A percentile compares a stretch with the other conserved stretches of the same genome.
Evolutionary conservation across 208 protist species (phyloP).

Genomic region (Trypanosoma platydactyli): DNA sequence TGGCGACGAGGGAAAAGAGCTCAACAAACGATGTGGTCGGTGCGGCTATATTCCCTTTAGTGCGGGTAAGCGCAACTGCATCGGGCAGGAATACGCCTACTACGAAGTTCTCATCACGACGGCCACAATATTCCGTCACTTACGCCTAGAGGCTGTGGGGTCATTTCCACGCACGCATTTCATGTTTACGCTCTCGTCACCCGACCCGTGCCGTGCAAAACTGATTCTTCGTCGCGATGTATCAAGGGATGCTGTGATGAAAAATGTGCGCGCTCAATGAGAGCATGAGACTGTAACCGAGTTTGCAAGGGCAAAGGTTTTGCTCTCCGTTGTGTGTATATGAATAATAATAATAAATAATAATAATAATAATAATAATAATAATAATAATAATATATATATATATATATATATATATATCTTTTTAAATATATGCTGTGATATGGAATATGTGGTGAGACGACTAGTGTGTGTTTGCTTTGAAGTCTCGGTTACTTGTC

Average conservation of each 20-base stretch:
- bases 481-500: too few species aligned
- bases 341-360: background rate
- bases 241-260: slow-evolving; percentile 15
- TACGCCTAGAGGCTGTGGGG: slow-evolving; percentile 38
- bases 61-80: slow-evolving; percentile 47
- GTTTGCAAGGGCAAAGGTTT: too few species aligned
- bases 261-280: slow-evolving; percentile 19
- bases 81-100: slow-evolving; percentile 51
- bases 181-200: slow-evolving; percentile 48
- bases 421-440: too few species aligned
- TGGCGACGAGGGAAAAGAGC: slow-evolving; percentile 33
- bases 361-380: background rate
- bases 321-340: background rate
- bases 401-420: too few species aligned
- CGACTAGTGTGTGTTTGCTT: too few species aligned
- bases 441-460: too few species aligned
- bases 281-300: background rate
- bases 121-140: slow-evolving; percentile 38
- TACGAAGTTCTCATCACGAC: slow-evolving; percentile 46
- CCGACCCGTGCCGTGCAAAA: slow-evolving; percentile 35
- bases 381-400: background rate
- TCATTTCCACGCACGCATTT: slow-evolving; percentile 46
- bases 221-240: background rate
- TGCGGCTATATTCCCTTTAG: slow-evolving; percentile 68
- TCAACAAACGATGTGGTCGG: slow-evolving; percentile 39